Percentiles rank a stretch among this genome's conserved stretches.
These are phyloP conservation scores for Triangularia setosa DNA, from an alignment of 2,329 filamentous ascomycete genomes.

Conservation along the genomic window DNA sequence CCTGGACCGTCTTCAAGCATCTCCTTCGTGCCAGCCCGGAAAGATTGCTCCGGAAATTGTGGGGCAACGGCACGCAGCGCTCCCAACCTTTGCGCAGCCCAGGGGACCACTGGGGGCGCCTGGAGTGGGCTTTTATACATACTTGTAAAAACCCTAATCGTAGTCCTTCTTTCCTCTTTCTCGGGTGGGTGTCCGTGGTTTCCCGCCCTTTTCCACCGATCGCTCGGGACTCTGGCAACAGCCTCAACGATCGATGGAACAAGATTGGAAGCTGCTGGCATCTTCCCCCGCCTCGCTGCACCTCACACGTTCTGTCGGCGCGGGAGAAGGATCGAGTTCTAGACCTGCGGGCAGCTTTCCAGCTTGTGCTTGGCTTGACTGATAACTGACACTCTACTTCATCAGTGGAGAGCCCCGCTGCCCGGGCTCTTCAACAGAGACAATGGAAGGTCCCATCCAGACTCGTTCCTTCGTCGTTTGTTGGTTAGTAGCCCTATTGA, in stretches of 20 bases:
- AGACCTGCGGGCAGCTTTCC: not conserved
- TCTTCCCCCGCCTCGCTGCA: not conserved
- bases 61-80: slow-evolving; percentile 8
- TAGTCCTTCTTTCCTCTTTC: not conserved
- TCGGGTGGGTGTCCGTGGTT: not conserved
- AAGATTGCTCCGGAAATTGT: slow-evolving; percentile 15
- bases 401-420: too few species aligned
- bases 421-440: not conserved
- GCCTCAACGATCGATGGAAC: not conserved
- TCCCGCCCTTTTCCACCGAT: not conserved
- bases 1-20: slow-evolving; percentile 8
- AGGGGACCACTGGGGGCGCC: not conserved
- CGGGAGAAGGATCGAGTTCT: not conserved
- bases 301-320: too few species aligned
- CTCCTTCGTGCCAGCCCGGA: slow-evolving; percentile 10
- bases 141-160: not conserved
- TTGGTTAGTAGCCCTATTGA: too few species aligned
- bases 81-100: not conserved
- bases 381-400: too few species aligned
- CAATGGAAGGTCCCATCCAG: not conserved
- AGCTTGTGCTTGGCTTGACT: not conserved
- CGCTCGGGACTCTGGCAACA: not conserved
- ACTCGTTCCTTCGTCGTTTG: too few species aligned
- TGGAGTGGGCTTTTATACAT: not conserved
- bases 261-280: not conserved